Percentiles rank a stretch among this genome's conserved stretches.
Conservation (phyloP, 768 basidiomycete genomes). For the Phaeotremella fagi region DNA sequence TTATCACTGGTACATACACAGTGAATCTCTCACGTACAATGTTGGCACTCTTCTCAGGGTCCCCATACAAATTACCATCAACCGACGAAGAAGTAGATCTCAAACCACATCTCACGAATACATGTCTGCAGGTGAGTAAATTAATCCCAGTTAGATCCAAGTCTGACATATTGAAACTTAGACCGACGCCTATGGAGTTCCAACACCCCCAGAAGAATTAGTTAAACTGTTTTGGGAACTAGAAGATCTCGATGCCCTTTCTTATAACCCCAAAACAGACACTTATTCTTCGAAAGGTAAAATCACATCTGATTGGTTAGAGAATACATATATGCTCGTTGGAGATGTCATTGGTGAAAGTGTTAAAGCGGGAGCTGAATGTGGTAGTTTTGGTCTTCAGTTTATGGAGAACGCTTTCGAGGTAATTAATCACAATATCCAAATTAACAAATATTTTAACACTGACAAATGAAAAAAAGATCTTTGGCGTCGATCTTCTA, state of each 20-base stretch:
- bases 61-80: constrained; percentile 61
- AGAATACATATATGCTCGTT: constrained; percentile 60
- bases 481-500: constrained; percentile 91
- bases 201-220: constrained; percentile 50
- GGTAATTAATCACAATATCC: constrained; percentile 25
- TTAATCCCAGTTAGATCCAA: neutral
- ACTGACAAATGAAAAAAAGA: constrained; percentile 31
- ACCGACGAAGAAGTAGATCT: constrained; percentile 52
- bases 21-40: constrained; percentile 77
- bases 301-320: constrained; percentile 51
- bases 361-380: constrained; percentile 77
- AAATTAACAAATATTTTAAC: neutral
- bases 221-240: constrained; percentile 80
- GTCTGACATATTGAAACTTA: constrained; percentile 5
- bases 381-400: constrained; percentile 58
- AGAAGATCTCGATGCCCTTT: constrained; percentile 50
- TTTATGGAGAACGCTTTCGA: constrained; percentile 88
- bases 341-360: constrained; percentile 66
- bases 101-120: constrained; percentile 81
- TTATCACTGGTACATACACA: constrained; percentile 61
- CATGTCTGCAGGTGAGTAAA: constrained; percentile 62
- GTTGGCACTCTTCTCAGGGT: constrained; percentile 80
- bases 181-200: constrained; percentile 57
- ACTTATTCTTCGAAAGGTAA: constrained; percentile 18
- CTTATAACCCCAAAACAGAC: constrained; percentile 43